Conservation (phyloP, 208 protist species). For the Wallacemonas sp. region DNA sequence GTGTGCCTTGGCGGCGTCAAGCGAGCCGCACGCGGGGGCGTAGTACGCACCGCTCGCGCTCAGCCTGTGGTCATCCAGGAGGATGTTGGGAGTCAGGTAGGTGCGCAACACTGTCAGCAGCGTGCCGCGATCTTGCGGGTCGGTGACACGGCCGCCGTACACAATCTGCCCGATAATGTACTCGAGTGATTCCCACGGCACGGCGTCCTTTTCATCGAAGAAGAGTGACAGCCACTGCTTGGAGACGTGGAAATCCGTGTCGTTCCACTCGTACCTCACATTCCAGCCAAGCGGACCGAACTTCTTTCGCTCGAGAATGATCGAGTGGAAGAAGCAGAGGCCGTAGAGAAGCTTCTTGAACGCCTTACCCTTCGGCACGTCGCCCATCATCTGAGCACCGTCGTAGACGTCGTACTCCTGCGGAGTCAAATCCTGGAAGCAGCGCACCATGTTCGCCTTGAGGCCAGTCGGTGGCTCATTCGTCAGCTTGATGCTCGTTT, state of each 20-base stretch:
- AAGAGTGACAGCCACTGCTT: constrained; percentile 96
- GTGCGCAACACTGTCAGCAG: constrained; percentile 91
- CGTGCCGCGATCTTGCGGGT: constrained; percentile 95
- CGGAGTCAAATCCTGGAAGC: constrained; percentile 87
- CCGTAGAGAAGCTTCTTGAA: constrained; percentile 96
- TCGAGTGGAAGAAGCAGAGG: constrained; percentile 97
- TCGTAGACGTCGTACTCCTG: constrained; percentile 79
- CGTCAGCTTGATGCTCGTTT: constrained; percentile 98
- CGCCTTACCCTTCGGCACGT: constrained; percentile 65
- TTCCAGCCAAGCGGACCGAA: constrained; percentile 98
- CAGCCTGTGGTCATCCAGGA: constrained; percentile 89
- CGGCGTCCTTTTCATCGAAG: constrained; percentile 93
- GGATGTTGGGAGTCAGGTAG: constrained; percentile 83
- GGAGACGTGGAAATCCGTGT: constrained; percentile 96
- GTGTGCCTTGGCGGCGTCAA: constrained; percentile 74
- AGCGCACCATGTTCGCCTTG: constrained; percentile 96
- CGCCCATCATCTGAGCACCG: constrained; percentile 49
- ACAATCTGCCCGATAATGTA: constrained; percentile 99
- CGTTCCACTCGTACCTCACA: constrained; percentile 98
- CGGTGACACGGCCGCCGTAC: constrained; percentile 98
- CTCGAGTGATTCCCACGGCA: constrained; percentile 97
- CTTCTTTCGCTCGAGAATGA: constrained; percentile 94
- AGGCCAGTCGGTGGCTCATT: constrained; percentile 97
- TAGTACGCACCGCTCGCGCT: constrained; percentile 80
- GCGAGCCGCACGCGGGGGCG: constrained; percentile 54